Base-by-base conservation (phyloP, 2,329 filamentous ascomycete species). In the Aureobasidium sp. region DNA sequence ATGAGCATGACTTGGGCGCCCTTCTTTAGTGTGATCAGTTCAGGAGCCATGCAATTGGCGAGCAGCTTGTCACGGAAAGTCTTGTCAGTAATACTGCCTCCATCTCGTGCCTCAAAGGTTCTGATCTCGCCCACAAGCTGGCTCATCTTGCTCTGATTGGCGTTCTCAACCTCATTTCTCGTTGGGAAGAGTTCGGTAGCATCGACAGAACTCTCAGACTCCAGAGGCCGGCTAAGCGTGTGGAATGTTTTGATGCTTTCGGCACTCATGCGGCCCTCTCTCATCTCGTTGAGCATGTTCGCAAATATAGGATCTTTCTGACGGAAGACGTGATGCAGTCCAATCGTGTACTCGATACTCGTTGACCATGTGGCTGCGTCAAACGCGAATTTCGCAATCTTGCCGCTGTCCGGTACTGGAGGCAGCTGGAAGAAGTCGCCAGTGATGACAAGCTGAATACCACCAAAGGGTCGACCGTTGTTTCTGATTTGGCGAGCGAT, bases 1-100 rank as follows among this genome's bases (percentile, higher is more conserved):
- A 99, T 97, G n/a, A 99, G 79, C 94, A 99, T 99, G 48, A 99
- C 95, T 72, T 99, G 95, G 0, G 94, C 90, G 11, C 91, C 90
- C 65, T 94, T 87, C 74, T 97, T 97, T 33, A 99, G 77, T 37
- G 89, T 85, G 22, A 99, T 83, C 0, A 76, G 71, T 68, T 88
- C 87, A 0, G 94, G 92, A 0, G 94, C 92, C 89, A 99, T 97
- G 84, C 95, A 96, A 70, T 93, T 96, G 6, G 83, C 75, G 6
- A 99, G 79, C 0, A 97, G 75, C 70, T 86, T 92, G 49, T 96
- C 91, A 35, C 90, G 86, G 40, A 87, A 74, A 0, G 79, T 75
- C 19, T 81, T 80, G 66, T 96, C 90, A 39, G 75, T 74, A 29
- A 88, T 82, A 0, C 80, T 78, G 44, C 93, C 93, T 1, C 82